Evolutionary conservation across 805 yeast species (phyloP).

Genomic region (Yarrowia deformans): DNA sequence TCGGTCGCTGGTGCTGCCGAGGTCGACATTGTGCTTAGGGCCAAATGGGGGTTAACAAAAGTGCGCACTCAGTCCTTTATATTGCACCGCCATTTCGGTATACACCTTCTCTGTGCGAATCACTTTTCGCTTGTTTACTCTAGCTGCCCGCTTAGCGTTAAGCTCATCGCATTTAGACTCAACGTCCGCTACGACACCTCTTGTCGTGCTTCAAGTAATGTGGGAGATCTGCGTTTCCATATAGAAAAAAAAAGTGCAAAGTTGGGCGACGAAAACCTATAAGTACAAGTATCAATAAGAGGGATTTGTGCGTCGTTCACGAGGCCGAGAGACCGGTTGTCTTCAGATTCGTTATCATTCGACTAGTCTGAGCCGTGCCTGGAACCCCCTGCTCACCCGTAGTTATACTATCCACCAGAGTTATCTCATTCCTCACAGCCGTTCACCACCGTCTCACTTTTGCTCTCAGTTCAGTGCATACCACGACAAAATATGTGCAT

Average conservation of each 20-base stretch:
- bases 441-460: constrained; percentile 15
- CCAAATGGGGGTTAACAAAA: constrained; percentile 20
- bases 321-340: not conserved
- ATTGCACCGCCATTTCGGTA: constrained; percentile 18
- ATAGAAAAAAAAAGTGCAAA: constrained; percentile 1
- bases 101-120: constrained; percentile 24
- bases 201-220: constrained; percentile 20
- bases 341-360: not conserved
- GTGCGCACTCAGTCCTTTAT: constrained; percentile 30
- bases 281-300: not conserved
- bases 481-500: constrained; percentile 35
- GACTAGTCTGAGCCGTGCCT: not conserved
- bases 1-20: constrained; percentile 5
- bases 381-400: not conserved
- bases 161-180: constrained; percentile 35
- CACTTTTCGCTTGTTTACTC: constrained; percentile 32
- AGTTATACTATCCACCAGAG: constrained; percentile 5
- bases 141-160: constrained; percentile 14
- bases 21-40: constrained; percentile 32
- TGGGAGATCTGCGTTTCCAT: constrained; percentile 20
- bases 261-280: not conserved
- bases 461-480: constrained; percentile 19
- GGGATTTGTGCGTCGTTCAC: not conserved
- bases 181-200: constrained; percentile 15
- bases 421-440: constrained; percentile 29